A percentile compares a stretch with the other conserved stretches of the same genome.
phyloP scores from a whole-genome alignment of 495 filamentous ascomycete species.

The Neurospora sp. region DNA sequence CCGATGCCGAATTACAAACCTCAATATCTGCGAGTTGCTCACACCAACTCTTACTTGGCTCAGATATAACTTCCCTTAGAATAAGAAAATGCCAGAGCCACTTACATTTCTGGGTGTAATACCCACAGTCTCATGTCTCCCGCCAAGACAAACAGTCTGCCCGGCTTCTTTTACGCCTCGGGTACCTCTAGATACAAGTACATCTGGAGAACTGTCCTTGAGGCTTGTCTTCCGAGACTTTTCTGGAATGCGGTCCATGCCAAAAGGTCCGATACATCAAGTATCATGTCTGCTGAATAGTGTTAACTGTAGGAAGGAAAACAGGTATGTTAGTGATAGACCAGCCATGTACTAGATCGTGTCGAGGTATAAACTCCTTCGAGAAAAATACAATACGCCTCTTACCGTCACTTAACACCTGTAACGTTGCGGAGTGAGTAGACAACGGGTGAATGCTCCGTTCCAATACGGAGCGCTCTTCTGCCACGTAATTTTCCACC shows the following conservation, averaged over 20 bases:
- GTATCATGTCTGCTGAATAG: not conserved
- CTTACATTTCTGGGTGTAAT: not conserved
- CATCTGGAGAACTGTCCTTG: not conserved
- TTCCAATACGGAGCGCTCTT: not conserved
- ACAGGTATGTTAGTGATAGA: fast-evolving
- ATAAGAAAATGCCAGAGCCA: not conserved
- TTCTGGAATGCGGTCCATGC: not conserved
- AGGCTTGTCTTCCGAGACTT: not conserved
- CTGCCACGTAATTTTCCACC: not conserved
- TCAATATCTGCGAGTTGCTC: not conserved
- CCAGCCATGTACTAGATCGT: not conserved
- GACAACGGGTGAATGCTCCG: not conserved
- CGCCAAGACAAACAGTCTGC: not conserved
- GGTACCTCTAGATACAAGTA: not conserved
- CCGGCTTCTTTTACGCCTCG: not conserved
- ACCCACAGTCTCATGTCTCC: not conserved
- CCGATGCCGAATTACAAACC: not conserved
- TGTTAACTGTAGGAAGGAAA: not conserved
- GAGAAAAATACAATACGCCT: not conserved
- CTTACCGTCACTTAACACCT: not conserved
- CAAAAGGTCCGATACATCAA: not conserved
- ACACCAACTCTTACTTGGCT: not conserved
- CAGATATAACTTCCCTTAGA: not conserved
- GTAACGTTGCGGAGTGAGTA: not conserved
- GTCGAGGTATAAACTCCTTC: not conserved